Conservation (phyloP, 1,284 basidiomycete species). For the Ganoderma lingzhi region DNA sequence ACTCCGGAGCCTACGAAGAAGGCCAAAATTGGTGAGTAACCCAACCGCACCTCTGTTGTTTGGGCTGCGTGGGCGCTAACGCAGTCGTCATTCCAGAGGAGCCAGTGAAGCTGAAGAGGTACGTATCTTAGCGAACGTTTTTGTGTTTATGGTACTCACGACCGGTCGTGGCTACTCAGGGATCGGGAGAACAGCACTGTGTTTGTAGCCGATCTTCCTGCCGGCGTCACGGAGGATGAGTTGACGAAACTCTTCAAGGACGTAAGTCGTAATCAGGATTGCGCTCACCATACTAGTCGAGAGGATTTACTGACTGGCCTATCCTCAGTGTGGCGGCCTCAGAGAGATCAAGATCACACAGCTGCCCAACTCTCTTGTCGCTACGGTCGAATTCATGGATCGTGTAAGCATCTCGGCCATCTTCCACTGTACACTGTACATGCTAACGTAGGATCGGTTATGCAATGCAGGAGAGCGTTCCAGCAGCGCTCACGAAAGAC, state of each 20-base stretch:
- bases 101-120: slow-evolving; percentile 68
- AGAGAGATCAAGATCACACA: slow-evolving; percentile 82
- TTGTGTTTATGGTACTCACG: background rate
- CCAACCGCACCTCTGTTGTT: background rate
- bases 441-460: background rate
- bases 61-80: background rate
- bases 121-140: slow-evolving; percentile 24
- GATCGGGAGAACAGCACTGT: slow-evolving; percentile 97
- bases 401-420: slow-evolving; percentile 53
- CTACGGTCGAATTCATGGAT: slow-evolving; percentile 83
- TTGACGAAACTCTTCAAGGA: slow-evolving; percentile 85
- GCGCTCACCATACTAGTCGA: background rate
- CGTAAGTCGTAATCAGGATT: slow-evolving; percentile 54
- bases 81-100: slow-evolving; percentile 45
- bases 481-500: slow-evolving; percentile 91
- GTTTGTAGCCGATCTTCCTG: slow-evolving; percentile 80
- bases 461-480: slow-evolving; percentile 71
- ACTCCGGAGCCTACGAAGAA: slow-evolving; percentile 60
- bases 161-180: slow-evolving; percentile 49
- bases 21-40: slow-evolving; percentile 60
- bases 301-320: background rate
- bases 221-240: slow-evolving; percentile 67
- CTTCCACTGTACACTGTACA: background rate
- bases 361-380: slow-evolving; percentile 65
- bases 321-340: slow-evolving; percentile 78